Conservation (phyloP, 2,329 filamentous ascomycete genomes). For the Monosporascus cannonballus region DNA sequence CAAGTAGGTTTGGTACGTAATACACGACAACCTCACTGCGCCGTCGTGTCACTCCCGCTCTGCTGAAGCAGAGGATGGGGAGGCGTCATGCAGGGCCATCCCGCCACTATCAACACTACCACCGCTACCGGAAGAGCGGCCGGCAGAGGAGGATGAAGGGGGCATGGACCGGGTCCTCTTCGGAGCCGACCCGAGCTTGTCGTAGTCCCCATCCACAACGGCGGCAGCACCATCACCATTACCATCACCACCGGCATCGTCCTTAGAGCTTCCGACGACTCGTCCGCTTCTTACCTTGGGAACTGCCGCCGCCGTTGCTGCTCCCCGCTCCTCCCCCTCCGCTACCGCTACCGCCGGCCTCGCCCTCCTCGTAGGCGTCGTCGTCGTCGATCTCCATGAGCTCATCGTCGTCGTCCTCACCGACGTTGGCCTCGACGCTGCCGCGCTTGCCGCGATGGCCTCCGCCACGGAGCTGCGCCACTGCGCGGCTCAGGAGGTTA, state of each 20-base stretch:
- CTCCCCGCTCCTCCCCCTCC: constrained; percentile 11
- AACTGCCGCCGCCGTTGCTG: constrained; percentile 23
- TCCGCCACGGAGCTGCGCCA: constrained; percentile 6
- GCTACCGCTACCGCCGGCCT: constrained; percentile 32
- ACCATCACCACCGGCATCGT: not conserved
- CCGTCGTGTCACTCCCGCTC: no score
- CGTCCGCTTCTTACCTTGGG: constrained; percentile 41
- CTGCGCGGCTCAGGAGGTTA: constrained; percentile 17
- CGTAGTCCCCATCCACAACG: no score
- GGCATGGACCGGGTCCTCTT: no score
- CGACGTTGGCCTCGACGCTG: constrained; percentile 20
- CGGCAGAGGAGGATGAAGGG: no score
- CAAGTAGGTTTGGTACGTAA: no score
- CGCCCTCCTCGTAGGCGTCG: constrained; percentile 40
- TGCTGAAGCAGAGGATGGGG: no score
- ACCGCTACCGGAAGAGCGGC: no score
- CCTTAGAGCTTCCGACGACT: constrained; percentile 49
- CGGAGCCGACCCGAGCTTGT: no score
- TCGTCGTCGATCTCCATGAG: constrained; percentile 49
- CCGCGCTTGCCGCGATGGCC: constrained; percentile 27
- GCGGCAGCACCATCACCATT: no score
- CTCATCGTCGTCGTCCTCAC: constrained; percentile 36
- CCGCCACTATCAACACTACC: no score
- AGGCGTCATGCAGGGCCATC: no score
- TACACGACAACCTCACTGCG: no score